A percentile compares a stretch with the other conserved stretches of the same genome.
These are phyloP conservation scores for Yarrowia sp. DNA, from an alignment of 805 yeast species.

Conservation along the genomic window DNA sequence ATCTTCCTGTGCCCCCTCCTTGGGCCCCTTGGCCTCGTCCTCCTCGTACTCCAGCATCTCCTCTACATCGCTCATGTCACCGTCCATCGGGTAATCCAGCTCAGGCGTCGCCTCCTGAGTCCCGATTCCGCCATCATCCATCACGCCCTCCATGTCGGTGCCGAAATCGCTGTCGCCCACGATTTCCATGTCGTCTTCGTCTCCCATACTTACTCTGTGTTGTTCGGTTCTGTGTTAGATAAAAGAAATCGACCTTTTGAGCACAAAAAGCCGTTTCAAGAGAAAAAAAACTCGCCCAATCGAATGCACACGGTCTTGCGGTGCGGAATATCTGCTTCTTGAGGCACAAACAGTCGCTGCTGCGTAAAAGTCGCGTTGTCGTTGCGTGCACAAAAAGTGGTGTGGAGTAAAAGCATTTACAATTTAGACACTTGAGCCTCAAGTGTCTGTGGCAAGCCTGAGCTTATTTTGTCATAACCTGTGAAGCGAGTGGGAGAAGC, in stretches of 20 bases:
- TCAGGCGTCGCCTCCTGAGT: neutral
- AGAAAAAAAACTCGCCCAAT: neutral
- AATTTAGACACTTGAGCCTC: neutral
- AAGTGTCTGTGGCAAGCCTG: neutral
- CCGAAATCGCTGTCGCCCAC: constrained; percentile 15
- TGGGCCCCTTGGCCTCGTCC: neutral
- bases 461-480: constrained; percentile 9
- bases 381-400: constrained; percentile 1
- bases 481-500: neutral
- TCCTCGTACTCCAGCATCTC: constrained; percentile 32
- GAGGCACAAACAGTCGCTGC: neutral
- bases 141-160: constrained; percentile 8
- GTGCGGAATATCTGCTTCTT: neutral
- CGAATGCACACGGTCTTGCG: neutral
- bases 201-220: constrained; percentile 24
- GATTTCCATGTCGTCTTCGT: constrained; percentile 18
- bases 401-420: constrained; percentile 16
- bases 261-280: too few relatives aligned
- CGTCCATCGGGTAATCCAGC: constrained; percentile 26
- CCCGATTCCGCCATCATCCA: neutral
- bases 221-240: neutral
- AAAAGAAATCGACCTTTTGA: neutral
- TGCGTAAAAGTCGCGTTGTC: constrained; percentile 6
- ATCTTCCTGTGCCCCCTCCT: too few relatives aligned
- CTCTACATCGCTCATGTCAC: constrained; percentile 28